Evolutionary conservation across 352 stramenopile genomes (phyloP).

Genomic region (Globisporangium abappressorium): DNA sequence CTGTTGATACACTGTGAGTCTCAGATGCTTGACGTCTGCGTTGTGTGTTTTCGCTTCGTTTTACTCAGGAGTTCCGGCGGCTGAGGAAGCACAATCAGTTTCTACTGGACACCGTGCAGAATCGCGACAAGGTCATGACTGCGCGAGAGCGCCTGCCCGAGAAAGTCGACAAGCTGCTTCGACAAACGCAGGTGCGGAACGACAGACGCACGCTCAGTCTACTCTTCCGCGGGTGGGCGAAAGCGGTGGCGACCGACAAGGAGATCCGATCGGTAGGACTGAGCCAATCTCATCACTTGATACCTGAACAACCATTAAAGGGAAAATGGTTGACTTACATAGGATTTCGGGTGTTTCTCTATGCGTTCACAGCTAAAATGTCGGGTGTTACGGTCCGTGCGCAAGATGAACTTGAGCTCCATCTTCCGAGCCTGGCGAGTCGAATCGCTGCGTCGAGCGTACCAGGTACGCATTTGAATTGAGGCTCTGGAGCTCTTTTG

Average conservation of each 20-base stretch:
- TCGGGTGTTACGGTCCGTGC: constrained; percentile 46
- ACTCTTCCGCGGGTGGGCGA: constrained; percentile 53
- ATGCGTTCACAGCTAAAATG: constrained; percentile 47
- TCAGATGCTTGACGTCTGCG: too few relatives aligned
- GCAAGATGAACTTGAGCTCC: constrained; percentile 49
- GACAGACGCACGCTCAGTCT: constrained; percentile 25
- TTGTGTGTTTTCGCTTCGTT: not conserved
- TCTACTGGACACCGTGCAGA: constrained; percentile 47
- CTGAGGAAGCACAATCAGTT: constrained; percentile 45
- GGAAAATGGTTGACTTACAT: not conserved
- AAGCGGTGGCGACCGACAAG: constrained; percentile 31
- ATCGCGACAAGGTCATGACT: constrained; percentile 40
- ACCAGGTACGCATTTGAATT: constrained; percentile 34
- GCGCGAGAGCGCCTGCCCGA: constrained; percentile 39
- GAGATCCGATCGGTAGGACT: constrained; percentile 39
- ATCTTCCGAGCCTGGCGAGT: constrained; percentile 74
- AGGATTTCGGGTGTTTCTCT: not conserved
- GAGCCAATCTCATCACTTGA: not conserved
- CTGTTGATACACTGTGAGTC: not conserved
- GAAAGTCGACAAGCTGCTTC: constrained; percentile 43
- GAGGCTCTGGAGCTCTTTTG: not conserved
- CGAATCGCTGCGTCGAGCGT: constrained; percentile 60
- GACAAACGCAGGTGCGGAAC: constrained; percentile 13
- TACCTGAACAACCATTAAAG: not conserved
- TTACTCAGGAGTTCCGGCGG: constrained; percentile 55